Percentiles rank a stretch among this genome's conserved stretches.
These are phyloP conservation scores for Pilaira anomala DNA, from an alignment of 192 early-diverging fungal species.

Conservation along the genomic window DNA sequence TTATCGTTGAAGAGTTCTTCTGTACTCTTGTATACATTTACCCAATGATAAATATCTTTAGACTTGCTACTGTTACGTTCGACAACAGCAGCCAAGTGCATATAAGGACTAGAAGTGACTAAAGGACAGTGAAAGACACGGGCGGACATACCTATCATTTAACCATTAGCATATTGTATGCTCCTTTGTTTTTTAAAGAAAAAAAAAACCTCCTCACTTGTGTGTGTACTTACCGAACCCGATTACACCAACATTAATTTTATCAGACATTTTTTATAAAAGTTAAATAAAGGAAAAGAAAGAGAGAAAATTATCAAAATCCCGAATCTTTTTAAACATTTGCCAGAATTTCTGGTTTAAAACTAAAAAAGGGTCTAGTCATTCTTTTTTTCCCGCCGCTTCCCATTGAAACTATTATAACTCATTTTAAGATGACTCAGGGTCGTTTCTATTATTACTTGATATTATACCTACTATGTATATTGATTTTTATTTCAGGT, in stretches of 20 bases:
- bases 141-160: conserved; percentile 33
- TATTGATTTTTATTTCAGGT: neutral
- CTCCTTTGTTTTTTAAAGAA: neutral
- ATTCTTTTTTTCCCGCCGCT: no score
- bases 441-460: no score
- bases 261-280: conserved; percentile 4
- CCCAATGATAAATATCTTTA: conserved; percentile 46
- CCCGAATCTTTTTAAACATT: no score
- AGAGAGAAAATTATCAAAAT: no score
- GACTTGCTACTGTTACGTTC: conserved; percentile 50
- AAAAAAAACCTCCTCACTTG: neutral
- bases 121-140: conserved; percentile 64
- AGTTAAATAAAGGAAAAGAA: neutral
- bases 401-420: no score
- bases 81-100: conserved; percentile 53
- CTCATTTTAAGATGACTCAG: no score
- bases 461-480: neutral
- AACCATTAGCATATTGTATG: neutral
- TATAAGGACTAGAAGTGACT: conserved; percentile 48
- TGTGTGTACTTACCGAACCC: conserved; percentile 61
- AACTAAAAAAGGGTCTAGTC: no score
- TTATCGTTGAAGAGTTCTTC: conserved; percentile 52
- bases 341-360: no score
- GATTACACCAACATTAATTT: conserved; percentile 64
- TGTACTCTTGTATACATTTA: conserved; percentile 44